Base-by-base conservation (phyloP, 2,329 filamentous ascomycete genomes). In the Diaporthe capsici region DNA sequence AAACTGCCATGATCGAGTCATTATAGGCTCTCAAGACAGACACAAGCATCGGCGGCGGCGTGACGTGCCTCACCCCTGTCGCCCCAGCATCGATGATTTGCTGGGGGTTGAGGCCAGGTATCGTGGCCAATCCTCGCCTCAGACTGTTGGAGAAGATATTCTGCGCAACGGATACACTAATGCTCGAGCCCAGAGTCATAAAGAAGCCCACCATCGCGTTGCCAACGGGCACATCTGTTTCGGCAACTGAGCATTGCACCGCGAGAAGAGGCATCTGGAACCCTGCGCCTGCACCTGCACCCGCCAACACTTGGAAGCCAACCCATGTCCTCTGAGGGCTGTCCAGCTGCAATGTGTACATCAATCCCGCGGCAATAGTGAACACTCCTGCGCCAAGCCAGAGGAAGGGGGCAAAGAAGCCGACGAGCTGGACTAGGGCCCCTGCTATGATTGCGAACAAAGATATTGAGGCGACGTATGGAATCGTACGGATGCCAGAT, bases 401-500 rank as follows among this genome's bases (percentile, higher is more conserved):
- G 81, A 87, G 82, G 77, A 86, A 82, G 25, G 77, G 82, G 58
- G 76, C 83, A 53, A 86, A 85, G 77, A 88, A 88, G 37, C 88
- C 87, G 9, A 86, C 77, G n/a, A 80, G 78, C 17, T 84, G 84
- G 76, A 86, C 86, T 72, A 87, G 58, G 4, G 78, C 83, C 58
- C 88, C 88, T 3, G 84, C 81, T 22, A 84, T 73, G 75, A 89
- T 82, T 39, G 87, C 88, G 73, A 84, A 84, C 65, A 91, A 73
- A 37, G 89, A 87, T n/a, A 86, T 84, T 20, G 87, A 82, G 20
- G 90, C 85, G 22, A 90, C 83, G 42, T 89, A 83, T 2, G 89
- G 89, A 4, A 91, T 84, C 47, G 88, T 85, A 78, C 88, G 89
- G 79, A 90, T 87, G 72, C 89, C 89, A 7, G 89, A 87, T 72